These are phyloP conservation scores for Leptodermis oblonga DNA, from an alignment of 257 asterid genomes.

Conservation along the genomic window DNA sequence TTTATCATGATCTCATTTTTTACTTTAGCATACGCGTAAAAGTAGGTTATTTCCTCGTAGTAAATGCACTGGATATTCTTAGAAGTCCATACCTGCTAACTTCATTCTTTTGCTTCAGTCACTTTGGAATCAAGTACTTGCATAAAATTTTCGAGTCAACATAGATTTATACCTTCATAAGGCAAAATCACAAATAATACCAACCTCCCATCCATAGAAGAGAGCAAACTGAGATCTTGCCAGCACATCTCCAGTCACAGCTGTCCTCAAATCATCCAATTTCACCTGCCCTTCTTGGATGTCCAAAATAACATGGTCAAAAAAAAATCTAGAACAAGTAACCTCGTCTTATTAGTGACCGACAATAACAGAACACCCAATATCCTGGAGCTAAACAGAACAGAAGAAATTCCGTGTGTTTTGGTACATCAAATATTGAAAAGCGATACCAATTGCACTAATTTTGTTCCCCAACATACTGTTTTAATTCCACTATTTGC, in stretches of 20 bases:
- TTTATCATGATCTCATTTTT: neutral
- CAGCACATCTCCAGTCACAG: conserved; percentile 76
- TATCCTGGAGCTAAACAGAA: too few relatives aligned
- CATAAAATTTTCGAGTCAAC: too few relatives aligned
- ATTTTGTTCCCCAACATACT: conserved; percentile 18
- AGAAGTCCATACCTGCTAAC: neutral
- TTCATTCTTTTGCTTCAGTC: neutral
- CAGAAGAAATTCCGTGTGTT: conserved; percentile 20
- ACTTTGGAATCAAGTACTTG: too few relatives aligned
- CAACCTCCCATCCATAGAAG: conserved; percentile 79
- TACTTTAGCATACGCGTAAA: neutral
- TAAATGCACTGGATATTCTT: neutral
- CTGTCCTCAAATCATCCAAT: conserved; percentile 63
- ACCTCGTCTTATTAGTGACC: conserved; percentile 12
- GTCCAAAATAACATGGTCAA: conserved; percentile 87
- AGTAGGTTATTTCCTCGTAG: neutral
- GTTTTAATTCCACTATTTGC: conserved; percentile 18
- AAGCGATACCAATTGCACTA: conserved; percentile 8
- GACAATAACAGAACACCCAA: conserved; percentile 6
- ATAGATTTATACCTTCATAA: too few relatives aligned
- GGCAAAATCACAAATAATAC: conserved; percentile 11
- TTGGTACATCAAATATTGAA: conserved; percentile 19
- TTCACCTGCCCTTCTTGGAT: conserved; percentile 87
- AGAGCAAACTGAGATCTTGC: conserved; percentile 58
- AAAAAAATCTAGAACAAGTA: conserved; percentile 3